Evolutionary conservation across 768 basidiomycete genomes (phyloP).

Genomic region (Tricholomella constricta): DNA sequence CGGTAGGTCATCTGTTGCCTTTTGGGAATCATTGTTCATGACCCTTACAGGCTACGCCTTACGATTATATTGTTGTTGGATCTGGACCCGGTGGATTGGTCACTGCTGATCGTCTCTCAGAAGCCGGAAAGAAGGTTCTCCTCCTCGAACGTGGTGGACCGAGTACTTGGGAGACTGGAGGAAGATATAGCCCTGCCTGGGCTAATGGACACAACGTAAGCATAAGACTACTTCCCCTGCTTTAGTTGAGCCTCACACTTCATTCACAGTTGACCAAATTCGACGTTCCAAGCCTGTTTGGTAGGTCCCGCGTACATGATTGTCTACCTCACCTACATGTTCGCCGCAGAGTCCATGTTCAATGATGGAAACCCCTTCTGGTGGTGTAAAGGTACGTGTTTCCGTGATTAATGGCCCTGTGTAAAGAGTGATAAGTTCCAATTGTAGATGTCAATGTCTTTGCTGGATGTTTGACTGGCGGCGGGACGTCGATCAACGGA

Average conservation of each 20-base stretch:
- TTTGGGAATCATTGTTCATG: not conserved
- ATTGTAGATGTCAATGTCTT: constrained; percentile 56
- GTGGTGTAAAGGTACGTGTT: constrained; percentile 59
- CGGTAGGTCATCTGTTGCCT: not conserved
- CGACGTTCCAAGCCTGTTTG: constrained; percentile 65
- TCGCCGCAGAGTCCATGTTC: constrained; percentile 56
- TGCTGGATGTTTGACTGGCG: constrained; percentile 65
- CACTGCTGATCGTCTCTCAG: constrained; percentile 57
- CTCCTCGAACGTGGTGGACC: constrained; percentile 67
- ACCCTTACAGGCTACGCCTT: constrained; percentile 40
- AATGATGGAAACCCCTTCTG: constrained; percentile 56
- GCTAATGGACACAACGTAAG: constrained; percentile 45
- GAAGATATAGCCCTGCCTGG: constrained; percentile 56
- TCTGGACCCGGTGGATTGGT: constrained; percentile 61
- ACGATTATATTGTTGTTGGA: constrained; percentile 59
- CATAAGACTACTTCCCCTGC: not conserved
- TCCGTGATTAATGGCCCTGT: not conserved
- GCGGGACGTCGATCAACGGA: constrained; percentile 65
- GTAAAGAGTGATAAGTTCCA: too few relatives aligned
- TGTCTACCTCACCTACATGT: not conserved
- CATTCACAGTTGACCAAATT: constrained; percentile 57
- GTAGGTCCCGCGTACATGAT: constrained; percentile 15
- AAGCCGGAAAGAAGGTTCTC: constrained; percentile 64
- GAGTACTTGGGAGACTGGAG: constrained; percentile 58
- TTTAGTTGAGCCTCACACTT: not conserved